These are phyloP conservation scores for Melocanna baccifera DNA, from an alignment of 176 grass and related monocot genomes.

Conservation along the genomic window DNA sequence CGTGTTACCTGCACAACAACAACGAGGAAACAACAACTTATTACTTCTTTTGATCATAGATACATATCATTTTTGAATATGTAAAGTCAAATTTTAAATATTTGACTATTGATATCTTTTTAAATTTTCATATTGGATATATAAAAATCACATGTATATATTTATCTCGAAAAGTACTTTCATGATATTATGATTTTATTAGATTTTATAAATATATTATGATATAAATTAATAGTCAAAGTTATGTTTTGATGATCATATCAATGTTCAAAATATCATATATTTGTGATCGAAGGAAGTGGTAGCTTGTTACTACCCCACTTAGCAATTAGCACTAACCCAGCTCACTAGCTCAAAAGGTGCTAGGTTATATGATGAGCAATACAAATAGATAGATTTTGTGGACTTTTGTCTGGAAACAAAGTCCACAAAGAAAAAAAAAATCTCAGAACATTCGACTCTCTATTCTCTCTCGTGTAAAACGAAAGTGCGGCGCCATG, in stretches of 20 bases:
- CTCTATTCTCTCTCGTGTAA: neutral
- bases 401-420: too few relatives aligned
- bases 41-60: neutral
- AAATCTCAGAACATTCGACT: neutral
- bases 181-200: too few relatives aligned
- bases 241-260: rapidly evolving
- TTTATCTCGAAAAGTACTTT: too few relatives aligned
- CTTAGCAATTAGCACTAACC: neutral
- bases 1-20: neutral
- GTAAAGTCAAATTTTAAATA: too few relatives aligned
- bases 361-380: neutral
- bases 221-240: too few relatives aligned
- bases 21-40: neutral
- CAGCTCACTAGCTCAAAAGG: neutral
- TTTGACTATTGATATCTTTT: too few relatives aligned
- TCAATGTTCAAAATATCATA: too few relatives aligned
- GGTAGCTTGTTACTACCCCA: neutral
- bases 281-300: too few relatives aligned
- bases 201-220: too few relatives aligned
- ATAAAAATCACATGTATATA: too few relatives aligned
- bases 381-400: neutral
- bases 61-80: too few relatives aligned
- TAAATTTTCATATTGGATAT: too few relatives aligned
- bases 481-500: neutral
- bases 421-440: neutral